Base-by-base conservation (phyloP, 768 basidiomycete species). In the Lentinula lateritia region DNA sequence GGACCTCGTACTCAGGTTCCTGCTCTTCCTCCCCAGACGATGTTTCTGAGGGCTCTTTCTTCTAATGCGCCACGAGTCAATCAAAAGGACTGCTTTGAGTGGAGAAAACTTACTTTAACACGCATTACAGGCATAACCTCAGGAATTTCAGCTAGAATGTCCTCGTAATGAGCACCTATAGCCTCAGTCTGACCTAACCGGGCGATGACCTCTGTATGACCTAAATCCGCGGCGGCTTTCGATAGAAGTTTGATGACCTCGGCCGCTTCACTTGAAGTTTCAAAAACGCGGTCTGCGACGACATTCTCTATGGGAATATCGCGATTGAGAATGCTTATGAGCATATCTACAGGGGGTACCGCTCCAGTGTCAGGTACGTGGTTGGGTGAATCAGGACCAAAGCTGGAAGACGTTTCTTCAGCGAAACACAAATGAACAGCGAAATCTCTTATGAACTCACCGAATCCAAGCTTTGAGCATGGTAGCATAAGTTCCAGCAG, bases 401-500 rank as follows among this genome's bases (percentile, higher is more conserved):
- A 77, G 58, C 80, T 83, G 42, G n/a, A 10, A 23, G 9, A 56
- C 8, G 36, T 15, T 6, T 57, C 52, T 43, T 8, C 35, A n/a
- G 12, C 34, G 2, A 10, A 32, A 54, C 10, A 46, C 8, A 34
- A 34, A 20, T 45, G 39, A 15, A 38, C 15, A 43, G 38, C 8
- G 8, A 48, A 0, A 48, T 7, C 15, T 54, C 42, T 20, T 0
- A 42, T 6, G 20, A 39, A 48, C 80, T 63, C 62, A 86, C 84
- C 85, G 77, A 45, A 80, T 70, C 71, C 83, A 83, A 1, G 83
- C 76, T 36, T 83, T 73, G 12, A 93, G 76, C 83, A 91, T 86
- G 16, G 83, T 70, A 13, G 89, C 86, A 73, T 89, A 93, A 8
- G 90, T 88, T 50, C 77, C 71, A 1, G 83, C 62, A 35, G 80